Percentiles rank a stretch among this genome's conserved stretches.
phyloP scores from a whole-genome alignment of 2,329 filamentous ascomycete species.

The Aspergillus nomiae region DNA sequence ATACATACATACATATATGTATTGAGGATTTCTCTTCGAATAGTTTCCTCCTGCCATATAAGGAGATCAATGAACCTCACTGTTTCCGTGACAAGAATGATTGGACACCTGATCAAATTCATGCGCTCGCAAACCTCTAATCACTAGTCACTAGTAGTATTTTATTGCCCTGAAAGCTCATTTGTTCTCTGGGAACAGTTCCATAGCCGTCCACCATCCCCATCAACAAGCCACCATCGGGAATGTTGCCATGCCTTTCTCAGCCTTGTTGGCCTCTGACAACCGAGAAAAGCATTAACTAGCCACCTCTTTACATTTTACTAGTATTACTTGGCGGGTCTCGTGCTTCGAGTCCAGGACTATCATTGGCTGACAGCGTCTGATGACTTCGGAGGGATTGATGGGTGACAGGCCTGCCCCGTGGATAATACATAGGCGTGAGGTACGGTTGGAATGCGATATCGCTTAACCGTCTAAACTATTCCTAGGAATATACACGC shows the following conservation, averaged over 20 bases:
- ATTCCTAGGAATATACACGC: background rate
- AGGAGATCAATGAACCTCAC: background rate
- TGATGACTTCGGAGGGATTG: slow-evolving; percentile 10
- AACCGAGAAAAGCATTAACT: background rate
- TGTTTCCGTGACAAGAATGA: background rate
- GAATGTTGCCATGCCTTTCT: slow-evolving; percentile 1
- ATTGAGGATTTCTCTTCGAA: background rate
- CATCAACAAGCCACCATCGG: background rate
- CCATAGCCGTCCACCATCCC: background rate
- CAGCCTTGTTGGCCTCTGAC: background rate
- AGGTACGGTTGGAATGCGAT: background rate
- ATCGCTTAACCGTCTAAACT: slow-evolving; percentile 1
- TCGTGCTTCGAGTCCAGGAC: slow-evolving; percentile 5
- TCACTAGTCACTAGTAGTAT: background rate
- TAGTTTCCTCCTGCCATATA: background rate
- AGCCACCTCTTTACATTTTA: background rate
- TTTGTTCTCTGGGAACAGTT: background rate
- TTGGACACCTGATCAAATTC: background rate
- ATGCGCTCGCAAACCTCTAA: background rate
- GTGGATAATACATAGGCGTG: background rate
- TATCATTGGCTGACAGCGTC: slow-evolving; percentile 5
- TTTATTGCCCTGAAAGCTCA: background rate
- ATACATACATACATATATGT: background rate
- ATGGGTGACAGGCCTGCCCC: background rate
- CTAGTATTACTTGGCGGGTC: slow-evolving; percentile 2